A percentile compares a stretch with the other conserved stretches of the same genome.
These are phyloP conservation scores for Catunica adiposa DNA, from an alignment of 2,329 filamentous ascomycete species.

Conservation along the genomic window DNA sequence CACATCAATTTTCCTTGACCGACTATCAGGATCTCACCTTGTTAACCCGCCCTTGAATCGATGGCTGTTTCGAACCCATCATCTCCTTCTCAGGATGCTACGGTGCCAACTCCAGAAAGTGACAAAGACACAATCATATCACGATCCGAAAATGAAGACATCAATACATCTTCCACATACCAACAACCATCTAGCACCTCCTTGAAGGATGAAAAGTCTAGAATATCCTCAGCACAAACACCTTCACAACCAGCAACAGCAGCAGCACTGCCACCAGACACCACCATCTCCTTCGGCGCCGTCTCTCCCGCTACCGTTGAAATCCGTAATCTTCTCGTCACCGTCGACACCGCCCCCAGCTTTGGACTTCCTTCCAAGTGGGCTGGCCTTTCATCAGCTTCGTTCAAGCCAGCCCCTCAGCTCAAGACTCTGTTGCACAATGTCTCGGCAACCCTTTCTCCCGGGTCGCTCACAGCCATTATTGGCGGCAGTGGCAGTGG, in stretches of 20 bases:
- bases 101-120: not conserved
- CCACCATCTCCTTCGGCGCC: slow-evolving; percentile 30
- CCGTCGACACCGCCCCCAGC: slow-evolving; percentile 41
- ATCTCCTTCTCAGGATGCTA: too few species aligned
- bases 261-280: slow-evolving; percentile 7
- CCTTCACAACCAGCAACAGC: too few species aligned
- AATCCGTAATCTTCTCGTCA: slow-evolving; percentile 37
- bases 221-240: too few species aligned
- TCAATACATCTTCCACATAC: not conserved
- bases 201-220: not conserved
- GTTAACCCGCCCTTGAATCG: too few species aligned
- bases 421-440: slow-evolving; percentile 42
- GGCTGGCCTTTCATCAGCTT: slow-evolving; percentile 24
- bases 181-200: too few species aligned
- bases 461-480: slow-evolving; percentile 56
- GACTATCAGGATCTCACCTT: too few species aligned
- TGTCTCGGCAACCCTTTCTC: slow-evolving; percentile 45
- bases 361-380: slow-evolving; percentile 33
- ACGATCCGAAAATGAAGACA: not conserved
- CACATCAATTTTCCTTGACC: too few species aligned
- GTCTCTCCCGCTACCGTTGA: slow-evolving; percentile 39
- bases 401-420: slow-evolving; percentile 22
- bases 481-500: slow-evolving; percentile 59
- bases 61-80: too few species aligned
- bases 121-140: not conserved